Percentiles rank a stretch among this genome's conserved stretches.
phyloP scores from a whole-genome alignment of 2,329 filamentous ascomycete genomes.

The Epichloe gansuensis region DNA sequence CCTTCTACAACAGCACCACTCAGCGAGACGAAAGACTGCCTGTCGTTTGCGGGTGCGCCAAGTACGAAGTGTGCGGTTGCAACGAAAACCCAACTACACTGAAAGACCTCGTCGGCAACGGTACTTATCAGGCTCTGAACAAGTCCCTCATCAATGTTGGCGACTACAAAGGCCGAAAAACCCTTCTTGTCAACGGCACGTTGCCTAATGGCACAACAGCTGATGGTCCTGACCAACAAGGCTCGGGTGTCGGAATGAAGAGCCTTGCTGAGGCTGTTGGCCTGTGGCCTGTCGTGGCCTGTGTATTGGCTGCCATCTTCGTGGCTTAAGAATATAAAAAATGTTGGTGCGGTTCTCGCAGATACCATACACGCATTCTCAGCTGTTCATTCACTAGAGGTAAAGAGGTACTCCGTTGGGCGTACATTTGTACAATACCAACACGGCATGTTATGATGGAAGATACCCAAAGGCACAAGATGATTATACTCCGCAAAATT shows the following conservation, averaged over 20 bases:
- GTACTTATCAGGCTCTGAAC: conserved; percentile 46
- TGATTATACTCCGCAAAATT: neutral
- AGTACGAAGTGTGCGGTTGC: conserved; percentile 43
- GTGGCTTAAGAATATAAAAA: conserved; percentile 22
- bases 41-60: conserved; percentile 39
- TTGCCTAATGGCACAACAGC: conserved; percentile 53
- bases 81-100: conserved; percentile 51
- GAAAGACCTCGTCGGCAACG: conserved; percentile 50
- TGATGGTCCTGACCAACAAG: conserved; percentile 20
- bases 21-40: conserved; percentile 23
- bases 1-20: conserved; percentile 37
- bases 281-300: conserved; percentile 36
- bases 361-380: neutral
- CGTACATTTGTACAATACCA: neutral
- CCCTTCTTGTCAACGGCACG: conserved; percentile 63
- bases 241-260: conserved; percentile 13
- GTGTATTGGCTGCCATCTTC: conserved; percentile 32
- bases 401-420: neutral
- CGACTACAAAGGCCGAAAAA: conserved; percentile 25
- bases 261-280: conserved; percentile 27
- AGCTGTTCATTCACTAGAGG: neutral
- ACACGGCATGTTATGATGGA: neutral
- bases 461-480: neutral
- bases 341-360: neutral
- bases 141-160: conserved; percentile 48